A percentile compares a stretch with the other conserved stretches of the same genome.
These are phyloP conservation scores for Aspergillus haitiensis DNA, from an alignment of 495 filamentous ascomycete genomes.

Conservation along the genomic window DNA sequence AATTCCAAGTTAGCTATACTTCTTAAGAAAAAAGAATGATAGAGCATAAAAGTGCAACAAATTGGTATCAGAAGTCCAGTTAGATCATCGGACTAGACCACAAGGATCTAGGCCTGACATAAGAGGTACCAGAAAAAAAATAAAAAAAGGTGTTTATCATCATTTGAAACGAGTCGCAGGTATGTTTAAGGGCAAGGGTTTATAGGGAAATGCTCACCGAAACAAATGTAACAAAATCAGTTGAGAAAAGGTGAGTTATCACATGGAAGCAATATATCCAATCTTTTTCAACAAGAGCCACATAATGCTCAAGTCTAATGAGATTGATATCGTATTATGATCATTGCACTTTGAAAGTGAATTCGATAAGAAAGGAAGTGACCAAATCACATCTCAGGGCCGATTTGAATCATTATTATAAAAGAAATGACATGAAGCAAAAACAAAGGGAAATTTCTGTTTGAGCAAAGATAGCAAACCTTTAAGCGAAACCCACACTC, in stretches of 20 bases:
- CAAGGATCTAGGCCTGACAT: slow-evolving; percentile 52
- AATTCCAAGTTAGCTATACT: slow-evolving; percentile 19
- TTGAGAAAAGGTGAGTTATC: background rate
- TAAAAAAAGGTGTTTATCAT: slow-evolving; percentile 52
- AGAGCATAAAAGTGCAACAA: slow-evolving; percentile 16
- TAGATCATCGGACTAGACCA: slow-evolving; percentile 58
- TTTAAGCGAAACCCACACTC: slow-evolving; percentile 16
- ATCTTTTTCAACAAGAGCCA: background rate
- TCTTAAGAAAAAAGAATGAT: slow-evolving; percentile 3
- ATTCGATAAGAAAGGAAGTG: too few relatives aligned
- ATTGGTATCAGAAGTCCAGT: slow-evolving; percentile 58
- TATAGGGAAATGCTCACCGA: slow-evolving; percentile 32
- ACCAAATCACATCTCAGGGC: too few relatives aligned
- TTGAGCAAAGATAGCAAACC: background rate
- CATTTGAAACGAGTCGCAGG: slow-evolving; percentile 22
- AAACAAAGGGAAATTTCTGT: slow-evolving; percentile 1
- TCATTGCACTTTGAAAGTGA: too few relatives aligned
- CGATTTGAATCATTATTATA: background rate
- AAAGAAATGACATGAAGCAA: slow-evolving; percentile 1
- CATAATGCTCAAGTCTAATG: background rate
- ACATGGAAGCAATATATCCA: background rate
- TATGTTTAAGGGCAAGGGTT: slow-evolving; percentile 7
- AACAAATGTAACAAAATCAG: too few relatives aligned
- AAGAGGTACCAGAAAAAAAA: slow-evolving; percentile 66
- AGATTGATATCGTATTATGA: too few relatives aligned